These are phyloP conservation scores for Paramecium pentaurelia DNA, from an alignment of 73 alveolate genomes.

Conservation along the genomic window DNA sequence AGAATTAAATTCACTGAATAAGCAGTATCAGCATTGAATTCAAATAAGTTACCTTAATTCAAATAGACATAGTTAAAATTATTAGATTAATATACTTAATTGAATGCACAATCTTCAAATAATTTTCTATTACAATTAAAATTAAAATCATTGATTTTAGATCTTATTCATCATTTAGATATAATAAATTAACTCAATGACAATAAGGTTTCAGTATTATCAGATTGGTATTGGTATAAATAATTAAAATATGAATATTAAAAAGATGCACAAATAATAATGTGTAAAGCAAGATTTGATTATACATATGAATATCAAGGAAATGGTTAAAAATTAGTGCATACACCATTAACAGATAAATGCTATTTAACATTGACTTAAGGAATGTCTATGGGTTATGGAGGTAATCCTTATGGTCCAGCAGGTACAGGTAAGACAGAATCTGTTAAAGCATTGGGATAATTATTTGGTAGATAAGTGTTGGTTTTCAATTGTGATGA, in stretches of 20 bases:
- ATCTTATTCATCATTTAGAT: conserved; percentile 98
- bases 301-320: conserved; percentile 99
- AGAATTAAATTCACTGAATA: conserved; percentile 89
- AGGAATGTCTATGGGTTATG: conserved; percentile 99
- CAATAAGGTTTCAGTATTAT: conserved; percentile 76
- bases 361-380: conserved; percentile 99
- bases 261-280: conserved; percentile 81
- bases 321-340: conserved; percentile 99
- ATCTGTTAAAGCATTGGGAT: conserved; percentile 99
- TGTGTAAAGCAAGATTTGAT: conserved; percentile 96
- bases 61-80: conserved; percentile 68
- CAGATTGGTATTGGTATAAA: conserved; percentile 98
- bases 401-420: conserved; percentile 99
- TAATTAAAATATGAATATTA: conserved; percentile 91
- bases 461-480: conserved; percentile 99
- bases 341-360: conserved; percentile 99
- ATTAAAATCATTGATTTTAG: conserved; percentile 96
- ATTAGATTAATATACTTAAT: conserved; percentile 67
- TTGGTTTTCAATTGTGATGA: conserved; percentile 99
- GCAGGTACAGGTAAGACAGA: conserved; percentile 99
- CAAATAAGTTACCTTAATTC: conserved; percentile 83
- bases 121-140: conserved; percentile 76
- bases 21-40: conserved; percentile 84
- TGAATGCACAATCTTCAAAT: conserved; percentile 84
- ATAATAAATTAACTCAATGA: conserved; percentile 87